phyloP scores from a whole-genome alignment of 805 yeast species.

The Zygosaccharomyces rouxii region DNA sequence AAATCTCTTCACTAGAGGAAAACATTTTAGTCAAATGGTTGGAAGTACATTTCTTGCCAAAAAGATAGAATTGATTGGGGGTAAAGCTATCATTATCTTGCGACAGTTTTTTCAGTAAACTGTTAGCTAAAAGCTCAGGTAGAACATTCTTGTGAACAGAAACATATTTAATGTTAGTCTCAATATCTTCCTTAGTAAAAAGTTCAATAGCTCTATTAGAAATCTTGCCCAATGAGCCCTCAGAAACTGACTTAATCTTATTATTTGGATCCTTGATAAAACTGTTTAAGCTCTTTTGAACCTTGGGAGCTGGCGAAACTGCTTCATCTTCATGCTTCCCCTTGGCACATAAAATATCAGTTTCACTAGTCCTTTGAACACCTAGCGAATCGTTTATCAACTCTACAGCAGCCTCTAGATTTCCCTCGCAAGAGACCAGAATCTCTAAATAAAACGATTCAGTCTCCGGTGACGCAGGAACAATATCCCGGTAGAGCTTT shows the following conservation, averaged over 20 bases:
- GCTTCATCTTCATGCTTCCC: slow-evolving; percentile 10
- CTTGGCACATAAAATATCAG: background rate
- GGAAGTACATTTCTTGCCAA: slow-evolving; percentile 57
- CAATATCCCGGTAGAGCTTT: slow-evolving; percentile 42
- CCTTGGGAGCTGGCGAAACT: slow-evolving; percentile 8
- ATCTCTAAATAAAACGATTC: slow-evolving; percentile 39
- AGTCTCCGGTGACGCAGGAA: slow-evolving; percentile 34
- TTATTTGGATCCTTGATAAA: slow-evolving; percentile 16
- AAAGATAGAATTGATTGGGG: slow-evolving; percentile 50
- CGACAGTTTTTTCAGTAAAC: slow-evolving; percentile 39
- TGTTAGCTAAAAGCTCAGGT: slow-evolving; percentile 46
- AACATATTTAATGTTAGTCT: slow-evolving; percentile 46
- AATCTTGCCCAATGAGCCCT: slow-evolving; percentile 11
- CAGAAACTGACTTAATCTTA: slow-evolving; percentile 13
- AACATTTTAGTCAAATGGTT: slow-evolving; percentile 48
- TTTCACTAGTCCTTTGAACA: slow-evolving; percentile 12
- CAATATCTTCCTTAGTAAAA: slow-evolving; percentile 49
- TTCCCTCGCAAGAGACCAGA: slow-evolving; percentile 50
- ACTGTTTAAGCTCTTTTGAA: slow-evolving; percentile 16
- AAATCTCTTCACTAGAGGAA: slow-evolving; percentile 12
- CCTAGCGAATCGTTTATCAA: slow-evolving; percentile 37
- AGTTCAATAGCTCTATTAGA: slow-evolving; percentile 37
- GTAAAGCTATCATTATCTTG: slow-evolving; percentile 40
- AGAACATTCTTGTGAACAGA: slow-evolving; percentile 49
- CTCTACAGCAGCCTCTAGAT: slow-evolving; percentile 39